Base-by-base conservation (phyloP, 2,329 filamentous ascomycete species). In the Trichoderma sp. region DNA sequence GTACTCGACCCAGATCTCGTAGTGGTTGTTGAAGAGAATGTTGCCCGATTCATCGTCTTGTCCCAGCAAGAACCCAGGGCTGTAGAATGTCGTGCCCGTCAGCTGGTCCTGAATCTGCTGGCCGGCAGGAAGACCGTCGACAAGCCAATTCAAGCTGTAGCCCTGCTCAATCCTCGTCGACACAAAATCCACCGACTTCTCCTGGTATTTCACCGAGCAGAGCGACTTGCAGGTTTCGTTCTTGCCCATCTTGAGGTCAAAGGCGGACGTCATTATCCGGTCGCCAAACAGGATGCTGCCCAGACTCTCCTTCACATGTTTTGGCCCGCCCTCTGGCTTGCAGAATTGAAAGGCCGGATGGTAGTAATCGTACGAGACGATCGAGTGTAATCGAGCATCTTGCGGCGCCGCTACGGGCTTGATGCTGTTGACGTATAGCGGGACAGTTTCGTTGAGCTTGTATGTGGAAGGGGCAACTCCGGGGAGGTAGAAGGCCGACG, bases 211-310 rank as follows among this genome's bases (percentile, higher is more conserved):
- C 59, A 89, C 88, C 33, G 88, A 86, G 84, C 97, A 99, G 3
- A 97, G 88, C 18, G 89, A 84, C 83, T 96, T 97, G 87, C 97
- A 99, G 0, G 92, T 92, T 84, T 98, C 94, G 83, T 99, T 97
- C 77, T 91, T 87, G 74, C 86, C 91, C 95, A 99, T 98, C 79
- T 91, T 90, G 76, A 98, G 87, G 82, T 98, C 91, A 82, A 97
- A 98, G 0, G 96, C 94, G 45, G 96, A 98, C n/a, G 95, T 97
- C 86, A 95, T 95, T 86, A 99, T 99, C 75, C 97, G 91, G 85
- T 99, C 97, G 79, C 97, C 97, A 80, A 99, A 99, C 69, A 99
- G 86, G 82, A 99, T 99, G 87, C 96, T 98, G 29, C 97, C 97
- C 78, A 99, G 85, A 77, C 84, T 85, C 86, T 98, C 97, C 56